Evolutionary conservation across 169 alveolate species (phyloP).

Genomic region (Plasmodium inui): DNA sequence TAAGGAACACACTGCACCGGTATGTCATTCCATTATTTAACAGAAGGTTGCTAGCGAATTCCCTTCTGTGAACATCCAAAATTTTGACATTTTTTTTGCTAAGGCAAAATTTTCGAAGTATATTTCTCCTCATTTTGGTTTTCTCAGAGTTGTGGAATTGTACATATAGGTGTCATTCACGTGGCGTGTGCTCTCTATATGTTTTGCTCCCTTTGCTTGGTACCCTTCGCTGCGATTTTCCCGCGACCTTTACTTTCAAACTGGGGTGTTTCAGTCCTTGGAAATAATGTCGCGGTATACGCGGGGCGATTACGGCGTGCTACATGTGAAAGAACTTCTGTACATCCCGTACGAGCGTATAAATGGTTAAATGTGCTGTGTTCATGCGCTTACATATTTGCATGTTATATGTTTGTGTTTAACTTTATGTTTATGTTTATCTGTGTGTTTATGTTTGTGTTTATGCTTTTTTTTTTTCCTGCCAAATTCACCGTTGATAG

Average conservation of each 20-base stretch:
- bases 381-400: not conserved
- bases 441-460: not conserved
- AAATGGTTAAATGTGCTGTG: not conserved
- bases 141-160: slow-evolving; percentile 9
- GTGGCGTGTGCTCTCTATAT: not conserved
- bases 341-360: not conserved
- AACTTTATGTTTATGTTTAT: not conserved
- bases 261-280: not conserved
- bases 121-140: slow-evolving; percentile 46
- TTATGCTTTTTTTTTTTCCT: not conserved
- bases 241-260: not conserved
- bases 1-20: slow-evolving; percentile 1
- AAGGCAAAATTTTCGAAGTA: slow-evolving; percentile 18
- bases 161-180: not conserved
- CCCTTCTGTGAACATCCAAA: slow-evolving; percentile 6
- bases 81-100: slow-evolving; percentile 18
- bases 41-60: slow-evolving; percentile 10
- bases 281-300: not conserved
- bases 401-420: not conserved
- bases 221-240: slow-evolving; percentile 3
- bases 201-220: not conserved
- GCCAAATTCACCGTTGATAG: not conserved
- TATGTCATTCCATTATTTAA: slow-evolving; percentile 39
- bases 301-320: not conserved
- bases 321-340: not conserved